Conservation (phyloP, 306 rosid species). For the cucumber (Cucumis sativus) region DNA sequence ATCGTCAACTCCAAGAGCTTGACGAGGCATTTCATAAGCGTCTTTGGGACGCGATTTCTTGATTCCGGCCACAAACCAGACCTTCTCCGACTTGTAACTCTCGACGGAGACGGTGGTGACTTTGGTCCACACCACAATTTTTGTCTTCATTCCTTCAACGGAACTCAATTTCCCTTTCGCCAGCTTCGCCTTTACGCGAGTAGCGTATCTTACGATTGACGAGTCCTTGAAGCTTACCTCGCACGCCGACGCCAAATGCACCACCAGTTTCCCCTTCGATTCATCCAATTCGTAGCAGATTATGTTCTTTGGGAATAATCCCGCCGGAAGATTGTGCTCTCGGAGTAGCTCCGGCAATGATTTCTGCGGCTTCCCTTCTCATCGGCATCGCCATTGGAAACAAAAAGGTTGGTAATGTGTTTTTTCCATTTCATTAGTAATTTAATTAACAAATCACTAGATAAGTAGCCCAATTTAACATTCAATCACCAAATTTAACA, state of each 20-base stretch:
- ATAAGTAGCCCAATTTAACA: too few relatives aligned
- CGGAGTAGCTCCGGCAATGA: constrained; percentile 58
- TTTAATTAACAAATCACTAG: too few relatives aligned
- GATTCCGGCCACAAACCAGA: constrained; percentile 59
- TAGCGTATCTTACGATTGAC: constrained; percentile 58
- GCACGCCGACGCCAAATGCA: constrained; percentile 48
- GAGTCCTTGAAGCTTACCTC: constrained; percentile 87
- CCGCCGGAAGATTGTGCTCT: constrained; percentile 65
- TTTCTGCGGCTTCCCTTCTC: constrained; percentile 77
- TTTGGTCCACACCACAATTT: constrained; percentile 79
- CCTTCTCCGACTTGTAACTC: constrained; percentile 45
- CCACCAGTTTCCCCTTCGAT: constrained; percentile 59
- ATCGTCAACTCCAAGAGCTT: background rate
- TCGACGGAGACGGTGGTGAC: constrained; percentile 52
- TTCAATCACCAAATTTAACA: too few relatives aligned
- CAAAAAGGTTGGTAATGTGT: background rate
- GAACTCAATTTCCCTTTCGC: constrained; percentile 76
- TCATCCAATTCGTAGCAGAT: constrained; percentile 83
- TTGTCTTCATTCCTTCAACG: constrained; percentile 80
- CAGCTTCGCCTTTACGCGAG: constrained; percentile 52
- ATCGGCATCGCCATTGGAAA: background rate
- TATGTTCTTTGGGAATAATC: constrained; percentile 77
- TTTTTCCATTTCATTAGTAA: background rate
- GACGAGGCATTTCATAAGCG: constrained; percentile 36
- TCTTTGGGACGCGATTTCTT: constrained; percentile 71